These are phyloP conservation scores for Phytophthora citrophthora DNA, from an alignment of 352 stramenopile species.

Conservation along the genomic window DNA sequence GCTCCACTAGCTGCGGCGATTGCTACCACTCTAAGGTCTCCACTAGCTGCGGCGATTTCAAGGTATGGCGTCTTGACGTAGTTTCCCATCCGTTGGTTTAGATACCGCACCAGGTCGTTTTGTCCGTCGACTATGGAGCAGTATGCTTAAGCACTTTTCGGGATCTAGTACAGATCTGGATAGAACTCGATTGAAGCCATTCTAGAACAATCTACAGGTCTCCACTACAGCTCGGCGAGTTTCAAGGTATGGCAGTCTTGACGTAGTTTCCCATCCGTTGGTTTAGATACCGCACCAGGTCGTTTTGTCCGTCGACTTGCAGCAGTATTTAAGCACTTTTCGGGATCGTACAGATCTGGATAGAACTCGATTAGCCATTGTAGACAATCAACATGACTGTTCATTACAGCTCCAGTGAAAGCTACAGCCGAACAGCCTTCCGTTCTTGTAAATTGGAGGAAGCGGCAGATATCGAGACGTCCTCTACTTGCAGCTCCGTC, in stretches of 20 bases:
- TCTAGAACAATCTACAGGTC: too few relatives aligned
- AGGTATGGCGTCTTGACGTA: background rate
- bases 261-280: background rate
- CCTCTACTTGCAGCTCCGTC: background rate
- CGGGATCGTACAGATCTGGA: background rate
- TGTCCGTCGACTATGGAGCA: background rate
- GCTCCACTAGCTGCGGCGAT: too few relatives aligned
- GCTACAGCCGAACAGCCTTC: constrained; percentile 5
- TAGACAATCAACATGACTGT: background rate
- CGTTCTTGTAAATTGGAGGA: background rate
- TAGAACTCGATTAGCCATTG: background rate
- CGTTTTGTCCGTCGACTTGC: background rate
- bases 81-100: background rate
- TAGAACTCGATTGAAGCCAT: too few relatives aligned
- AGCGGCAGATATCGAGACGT: background rate
- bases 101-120: background rate
- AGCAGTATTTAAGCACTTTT: background rate
- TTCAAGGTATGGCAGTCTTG: background rate
- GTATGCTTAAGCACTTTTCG: too few relatives aligned
- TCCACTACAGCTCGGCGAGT: too few relatives aligned
- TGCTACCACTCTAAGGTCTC: background rate
- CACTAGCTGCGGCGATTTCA: background rate
- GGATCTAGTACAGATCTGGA: too few relatives aligned
- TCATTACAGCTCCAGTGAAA: background rate
- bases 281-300: background rate